Evolutionary conservation across 1,284 basidiomycete species (phyloP), one percentile per base, ranked within the genome.

Genomic region (Macrocystidia cucumis): DNA sequence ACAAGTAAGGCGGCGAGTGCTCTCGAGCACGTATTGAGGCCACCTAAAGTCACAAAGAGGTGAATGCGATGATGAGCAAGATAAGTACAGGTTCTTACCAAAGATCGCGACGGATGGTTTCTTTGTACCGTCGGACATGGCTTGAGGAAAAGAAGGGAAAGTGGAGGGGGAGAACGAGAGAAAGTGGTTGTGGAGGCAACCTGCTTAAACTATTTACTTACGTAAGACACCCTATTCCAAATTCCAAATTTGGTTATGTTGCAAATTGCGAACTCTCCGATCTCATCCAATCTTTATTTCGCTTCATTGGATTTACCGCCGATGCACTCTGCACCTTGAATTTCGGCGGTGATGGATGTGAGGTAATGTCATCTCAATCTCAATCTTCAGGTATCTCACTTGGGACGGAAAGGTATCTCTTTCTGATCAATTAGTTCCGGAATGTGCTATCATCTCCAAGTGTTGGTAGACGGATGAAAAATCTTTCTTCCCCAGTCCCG

Each of bases 31-130:
- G 78, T 84, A 59, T 86, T 86, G 43, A 88, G 59, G 38, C 85
- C 85, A 44, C 85, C 85, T 88, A 30, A 12, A 30, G 14, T 5
- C 14, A 30, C 29, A 18, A 30, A 30, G 25, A 27, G 3, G 16
- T 27, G n/a, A 27, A 27, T 27, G n/a, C 16, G n/a, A 27, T n/a
- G n/a, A n/a, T n/a, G n/a, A n/a, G n/a, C 25, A 27, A 30, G 19
- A 30, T 30, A n/a, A 30, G 11, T 5, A 16, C 12, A 16, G 11
- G 12, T 30, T 60, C 73, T 48, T 45, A 90, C 88, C 88, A 46
- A 90, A 80, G 46, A 91, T 83, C 47, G 91, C 69, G 20, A 74
- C 87, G 56, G 60, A 76, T n/a, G 83, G 82, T 55, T 78, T 83
- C 34, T 52, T 46, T 20, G 50, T 29, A 25, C 50, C 45, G 43